A percentile compares a stretch with the other conserved stretches of the same genome.
These are phyloP conservation scores for Cytospora schulzeri DNA, from an alignment of 2,329 filamentous ascomycete species.

Conservation along the genomic window DNA sequence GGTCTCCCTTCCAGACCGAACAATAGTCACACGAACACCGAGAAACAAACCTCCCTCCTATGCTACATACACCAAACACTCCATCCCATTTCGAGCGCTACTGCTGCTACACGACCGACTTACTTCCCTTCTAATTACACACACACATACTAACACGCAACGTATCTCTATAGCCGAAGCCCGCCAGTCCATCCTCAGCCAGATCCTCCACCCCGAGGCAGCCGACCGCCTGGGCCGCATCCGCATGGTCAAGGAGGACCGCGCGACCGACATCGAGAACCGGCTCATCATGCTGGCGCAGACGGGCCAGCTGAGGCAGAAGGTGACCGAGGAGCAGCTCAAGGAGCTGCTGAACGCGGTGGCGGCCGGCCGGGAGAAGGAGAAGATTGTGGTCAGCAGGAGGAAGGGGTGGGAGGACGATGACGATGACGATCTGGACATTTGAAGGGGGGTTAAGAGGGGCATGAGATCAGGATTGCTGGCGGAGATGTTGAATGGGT, in stretches of 20 bases:
- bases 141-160: background rate
- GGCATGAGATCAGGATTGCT: too few species aligned
- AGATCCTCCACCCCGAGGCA: slow-evolving; percentile 93
- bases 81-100: background rate
- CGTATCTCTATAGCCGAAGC: slow-evolving; percentile 58
- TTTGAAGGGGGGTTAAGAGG: slow-evolving; percentile 43
- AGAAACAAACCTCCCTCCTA: too few species aligned
- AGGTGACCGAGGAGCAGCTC: slow-evolving; percentile 90
- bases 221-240: slow-evolving; percentile 92
- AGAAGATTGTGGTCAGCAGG: slow-evolving; percentile 84
- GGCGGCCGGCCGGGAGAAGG: slow-evolving; percentile 73
- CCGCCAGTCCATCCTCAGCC: slow-evolving; percentile 75
- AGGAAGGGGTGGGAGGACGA: slow-evolving; percentile 85
- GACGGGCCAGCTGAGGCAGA: slow-evolving; percentile 79
- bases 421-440: slow-evolving; percentile 73
- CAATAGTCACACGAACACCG: slow-evolving; percentile 1
- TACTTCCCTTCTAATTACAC: background rate
- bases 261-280: slow-evolving; percentile 89
- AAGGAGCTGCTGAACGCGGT: slow-evolving; percentile 88
- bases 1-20: background rate
- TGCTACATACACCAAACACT: background rate
- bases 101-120: too few species aligned
- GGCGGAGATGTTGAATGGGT: too few species aligned
- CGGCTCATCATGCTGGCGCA: slow-evolving; percentile 88
- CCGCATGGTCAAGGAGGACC: slow-evolving; percentile 89